Conservation (phyloP, 192 early-diverging fungal genomes). For the Piromyces sp. region DNA sequence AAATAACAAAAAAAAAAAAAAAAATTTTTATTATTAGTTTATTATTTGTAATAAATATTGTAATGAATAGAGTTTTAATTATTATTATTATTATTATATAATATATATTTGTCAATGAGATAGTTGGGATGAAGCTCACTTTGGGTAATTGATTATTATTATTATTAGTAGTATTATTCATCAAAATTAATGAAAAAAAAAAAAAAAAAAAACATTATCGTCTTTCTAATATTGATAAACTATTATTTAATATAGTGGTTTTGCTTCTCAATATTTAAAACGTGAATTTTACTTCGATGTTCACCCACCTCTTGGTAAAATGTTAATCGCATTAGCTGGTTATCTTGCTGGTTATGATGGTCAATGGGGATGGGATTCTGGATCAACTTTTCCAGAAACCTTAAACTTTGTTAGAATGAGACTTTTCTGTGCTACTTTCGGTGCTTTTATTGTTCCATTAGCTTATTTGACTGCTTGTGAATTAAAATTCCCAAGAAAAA, state of each 20-base stretch:
- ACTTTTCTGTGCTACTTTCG: slow-evolving; percentile 47
- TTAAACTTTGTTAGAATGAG: not conserved
- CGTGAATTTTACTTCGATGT: slow-evolving; percentile 1
- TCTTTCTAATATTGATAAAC: too few relatives aligned
- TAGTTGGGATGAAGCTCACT: not conserved
- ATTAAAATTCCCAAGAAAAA: slow-evolving; percentile 28
- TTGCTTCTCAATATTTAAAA: not conserved
- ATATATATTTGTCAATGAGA: not conserved
- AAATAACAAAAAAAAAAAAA: too few relatives aligned
- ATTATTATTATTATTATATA: too few relatives aligned
- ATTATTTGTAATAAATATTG: too few relatives aligned
- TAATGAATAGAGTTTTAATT: too few relatives aligned
- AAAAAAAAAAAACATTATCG: not conserved
- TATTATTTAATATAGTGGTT: not conserved
- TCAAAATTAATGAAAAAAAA: too few relatives aligned
- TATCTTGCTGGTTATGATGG: not conserved
- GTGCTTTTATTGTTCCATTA: slow-evolving; percentile 73
- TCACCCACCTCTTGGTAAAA: slow-evolving; percentile 2
- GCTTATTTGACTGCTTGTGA: slow-evolving; percentile 74
- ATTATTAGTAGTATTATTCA: too few relatives aligned
- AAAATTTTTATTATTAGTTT: too few relatives aligned
- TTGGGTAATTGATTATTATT: too few relatives aligned
- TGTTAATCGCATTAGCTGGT: not conserved
- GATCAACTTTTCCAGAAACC: not conserved
- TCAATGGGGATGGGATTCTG: not conserved